Base-by-base conservation (phyloP, 2,329 filamentous ascomycete species). In the Cytospora mali region DNA sequence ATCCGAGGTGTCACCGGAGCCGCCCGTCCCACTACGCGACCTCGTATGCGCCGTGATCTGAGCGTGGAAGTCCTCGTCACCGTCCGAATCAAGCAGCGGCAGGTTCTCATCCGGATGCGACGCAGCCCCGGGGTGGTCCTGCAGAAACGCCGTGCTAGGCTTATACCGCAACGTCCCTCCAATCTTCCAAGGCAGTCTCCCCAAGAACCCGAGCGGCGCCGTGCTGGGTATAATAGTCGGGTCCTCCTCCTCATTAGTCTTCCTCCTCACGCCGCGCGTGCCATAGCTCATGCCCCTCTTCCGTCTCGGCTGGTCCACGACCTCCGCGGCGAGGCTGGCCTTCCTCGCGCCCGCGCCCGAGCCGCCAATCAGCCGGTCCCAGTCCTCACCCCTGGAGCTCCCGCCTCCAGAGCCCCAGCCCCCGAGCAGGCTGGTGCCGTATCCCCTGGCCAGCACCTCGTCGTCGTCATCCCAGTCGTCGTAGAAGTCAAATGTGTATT, bases 401-500 rank as follows among this genome's bases (percentile, higher is more conserved):
- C 33, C 60, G 16, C 64, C 61, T 13, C 56, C 48, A 9, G 31
- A 35, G 29, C 27, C 59, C 27, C 54, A 53, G n/a, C 79, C 88
- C 46, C 89, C 88, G 54, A 94, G 75, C 0, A 88, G 84, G 46
- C 87, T 83, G 35, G 79, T 80, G 56, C 84, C 83, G 31, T 72
- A 71, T 9, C 62, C 65, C 23, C 39, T 53, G 57, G 64, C 64
- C 6, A 66, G 52, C 21, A 62, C 70, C 18, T 77, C 75, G 59
- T 82, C 79, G 55, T 85, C 83, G 61, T 84, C 81, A 65, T 97
- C 92, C 94, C 94, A 67, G 59, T 97, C 94, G 75, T 97, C 94
- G 78, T 98, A 98, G 74, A 98, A 98, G 75, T 97, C 94, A 73
- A 98, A 98, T 71, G 86, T 93, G 70, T 90, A 86, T 76, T 97